A percentile compares a stretch with the other conserved stretches of the same genome.
phyloP scores from a whole-genome alignment of 2,329 filamentous ascomycete genomes.

The Triangularia setosa region DNA sequence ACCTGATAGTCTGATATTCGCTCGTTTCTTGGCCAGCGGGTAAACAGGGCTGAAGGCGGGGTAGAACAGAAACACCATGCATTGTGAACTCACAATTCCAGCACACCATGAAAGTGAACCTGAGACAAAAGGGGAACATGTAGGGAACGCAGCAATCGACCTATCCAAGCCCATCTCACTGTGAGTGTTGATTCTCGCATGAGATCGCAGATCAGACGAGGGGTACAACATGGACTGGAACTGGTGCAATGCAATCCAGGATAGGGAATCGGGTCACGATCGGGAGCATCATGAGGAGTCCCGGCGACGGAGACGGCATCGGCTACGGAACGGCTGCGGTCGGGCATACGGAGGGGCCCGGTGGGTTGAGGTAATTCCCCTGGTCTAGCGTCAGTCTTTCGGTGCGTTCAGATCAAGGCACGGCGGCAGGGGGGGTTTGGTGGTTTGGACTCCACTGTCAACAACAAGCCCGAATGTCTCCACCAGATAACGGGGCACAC shows the following conservation, averaged over 20 bases:
- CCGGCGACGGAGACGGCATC: neutral
- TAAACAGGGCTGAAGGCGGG: neutral
- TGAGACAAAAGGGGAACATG: neutral
- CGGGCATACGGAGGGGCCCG: neutral
- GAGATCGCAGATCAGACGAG: too few species aligned
- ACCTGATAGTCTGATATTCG: neutral
- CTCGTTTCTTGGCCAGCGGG: neutral
- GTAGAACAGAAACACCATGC: neutral
- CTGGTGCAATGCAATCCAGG: too few species aligned
- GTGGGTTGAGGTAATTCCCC: neutral
- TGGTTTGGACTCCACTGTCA: neutral
- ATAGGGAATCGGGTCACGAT: too few species aligned
- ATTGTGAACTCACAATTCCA: neutral
- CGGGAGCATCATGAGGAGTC: neutral
- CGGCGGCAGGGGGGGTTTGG: neutral
- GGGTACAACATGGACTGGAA: too few species aligned
- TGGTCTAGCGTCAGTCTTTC: neutral
- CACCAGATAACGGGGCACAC: neutral
- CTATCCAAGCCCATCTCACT: neutral
- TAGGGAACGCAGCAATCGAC: neutral
- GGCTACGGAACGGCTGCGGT: neutral
- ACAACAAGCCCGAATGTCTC: conserved; percentile 2
- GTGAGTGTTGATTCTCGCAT: too few species aligned
- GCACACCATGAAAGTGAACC: neutral
- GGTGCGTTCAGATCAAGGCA: neutral